Evolutionary conservation across 1,284 basidiomycete species (phyloP), one percentile per base, ranked within the genome.

Genomic region (Meira miltonrushii): DNA sequence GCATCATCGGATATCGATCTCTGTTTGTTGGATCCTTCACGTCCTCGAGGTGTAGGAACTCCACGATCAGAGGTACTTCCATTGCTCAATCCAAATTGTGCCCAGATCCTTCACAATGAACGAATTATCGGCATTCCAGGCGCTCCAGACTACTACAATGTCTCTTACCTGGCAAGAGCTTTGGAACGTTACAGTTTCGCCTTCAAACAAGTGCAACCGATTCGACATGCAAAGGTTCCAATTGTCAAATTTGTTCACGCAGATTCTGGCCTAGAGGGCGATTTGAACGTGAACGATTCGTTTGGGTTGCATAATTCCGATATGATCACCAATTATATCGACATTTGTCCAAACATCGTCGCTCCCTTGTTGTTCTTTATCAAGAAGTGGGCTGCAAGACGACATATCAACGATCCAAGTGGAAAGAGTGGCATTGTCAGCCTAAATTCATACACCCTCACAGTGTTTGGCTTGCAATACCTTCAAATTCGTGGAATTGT

Each of bases 281-380:
- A 74, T 51, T 53, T 74, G 57, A 72, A 71, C 57, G 60, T 72
- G 62, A 74, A 74, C 58, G 68, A 74, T 41, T 64, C 68, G 11
- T 74, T 74, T 39, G 72, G 72, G 13, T 58, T 66, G 10, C 58
- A 58, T 57, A 74, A 74, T 52, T 69, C 67, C 10, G 53, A 57
- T 40, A 55, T 74, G 44, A 71, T 74, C 46, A 47, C 40, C 39
- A 56, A 66, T 6, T 74, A 74, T 39, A 65, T 64, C 49, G 56
- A 72, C 19, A 39, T 74, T 47, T 63, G 65, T 39, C 65, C 68
- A 5, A 55, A 64, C 28, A 46, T 72, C 4, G 58, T 72, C 19
- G 60, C 65, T 6, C 72, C 72, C 21, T 59, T 71, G 37, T 64
- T 71, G 58, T 69, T 62, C 49, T 70, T 68, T 21, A 62, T 74